These are phyloP conservation scores for Salvia hispanica DNA, from an alignment of 257 asterid species.

Conservation along the genomic window DNA sequence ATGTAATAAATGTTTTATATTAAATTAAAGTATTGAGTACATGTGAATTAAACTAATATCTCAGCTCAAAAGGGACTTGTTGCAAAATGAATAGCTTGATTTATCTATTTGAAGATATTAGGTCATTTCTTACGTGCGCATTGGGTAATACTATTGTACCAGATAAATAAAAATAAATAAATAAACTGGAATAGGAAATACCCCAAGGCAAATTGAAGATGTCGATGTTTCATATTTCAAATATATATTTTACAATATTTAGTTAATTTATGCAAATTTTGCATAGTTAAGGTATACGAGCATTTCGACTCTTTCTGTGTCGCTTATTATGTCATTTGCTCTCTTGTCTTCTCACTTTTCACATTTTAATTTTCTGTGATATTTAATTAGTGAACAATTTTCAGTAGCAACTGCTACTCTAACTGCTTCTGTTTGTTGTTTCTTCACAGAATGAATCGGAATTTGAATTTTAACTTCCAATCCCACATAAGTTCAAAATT, in stretches of 20 bases:
- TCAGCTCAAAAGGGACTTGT: background rate
- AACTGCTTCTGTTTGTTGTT: constrained; percentile 25
- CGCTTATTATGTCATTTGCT: constrained; percentile 43
- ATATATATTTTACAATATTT: background rate
- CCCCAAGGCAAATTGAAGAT: background rate
- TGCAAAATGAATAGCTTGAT: background rate
- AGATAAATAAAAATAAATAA: background rate
- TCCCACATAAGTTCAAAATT: background rate
- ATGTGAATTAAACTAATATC: no score
- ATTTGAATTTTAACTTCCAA: background rate
- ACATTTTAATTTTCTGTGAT: constrained; percentile 19
- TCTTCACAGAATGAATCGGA: constrained; percentile 24
- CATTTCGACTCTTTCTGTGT: constrained; percentile 38
- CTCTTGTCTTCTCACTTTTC: constrained; percentile 41
- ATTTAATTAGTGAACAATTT: constrained; percentile 2
- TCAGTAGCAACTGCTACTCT: background rate
- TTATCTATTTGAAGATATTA: background rate
- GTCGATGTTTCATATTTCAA: background rate
- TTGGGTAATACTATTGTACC: background rate
- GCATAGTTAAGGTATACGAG: background rate
- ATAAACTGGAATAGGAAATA: background rate
- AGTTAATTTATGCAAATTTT: background rate
- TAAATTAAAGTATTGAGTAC: no score
- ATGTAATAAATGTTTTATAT: no score
- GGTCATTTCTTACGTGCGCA: background rate